phyloP scores from a whole-genome alignment of 768 basidiomycete species.

The Lyophyllum semitale region DNA sequence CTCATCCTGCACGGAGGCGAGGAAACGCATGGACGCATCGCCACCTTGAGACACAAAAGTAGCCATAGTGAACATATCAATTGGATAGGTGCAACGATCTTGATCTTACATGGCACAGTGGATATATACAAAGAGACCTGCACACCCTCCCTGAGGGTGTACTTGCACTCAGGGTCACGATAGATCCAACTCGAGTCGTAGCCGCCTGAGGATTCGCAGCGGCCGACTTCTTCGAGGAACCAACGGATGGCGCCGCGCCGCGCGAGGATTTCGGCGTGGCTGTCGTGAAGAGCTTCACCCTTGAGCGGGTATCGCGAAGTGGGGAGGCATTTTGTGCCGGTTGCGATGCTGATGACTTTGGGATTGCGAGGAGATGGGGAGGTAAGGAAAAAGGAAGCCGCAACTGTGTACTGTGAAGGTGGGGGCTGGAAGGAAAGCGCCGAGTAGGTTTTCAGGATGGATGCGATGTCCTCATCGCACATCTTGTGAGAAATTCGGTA shows the following conservation, averaged over 20 bases:
- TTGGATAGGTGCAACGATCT: slow-evolving; percentile 2
- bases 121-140: slow-evolving; percentile 74
- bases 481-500: background rate
- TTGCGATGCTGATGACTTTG: slow-evolving; percentile 71
- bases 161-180: slow-evolving; percentile 37
- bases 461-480: slow-evolving; percentile 21
- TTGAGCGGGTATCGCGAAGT: slow-evolving; percentile 53
- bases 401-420: slow-evolving; percentile 59
- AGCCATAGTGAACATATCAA: slow-evolving; percentile 5
- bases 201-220: slow-evolving; percentile 24
- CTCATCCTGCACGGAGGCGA: slow-evolving; percentile 75
- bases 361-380: slow-evolving; percentile 17
- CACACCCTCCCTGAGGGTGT: slow-evolving; percentile 46
- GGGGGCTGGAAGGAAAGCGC: slow-evolving; percentile 52
- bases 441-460: slow-evolving; percentile 45
- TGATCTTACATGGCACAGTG: slow-evolving; percentile 48
- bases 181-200: slow-evolving; percentile 54
- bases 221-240: slow-evolving; percentile 71
- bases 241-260: slow-evolving; percentile 77
- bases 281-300: slow-evolving; percentile 86
- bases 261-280: slow-evolving; percentile 92
- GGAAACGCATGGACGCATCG: slow-evolving; percentile 81
- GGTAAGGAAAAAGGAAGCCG: slow-evolving; percentile 56
- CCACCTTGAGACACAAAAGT: slow-evolving; percentile 57
- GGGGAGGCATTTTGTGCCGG: slow-evolving; percentile 88